Conservation (phyloP, 2,329 filamentous ascomycete species). For the Fusarium sp. region DNA sequence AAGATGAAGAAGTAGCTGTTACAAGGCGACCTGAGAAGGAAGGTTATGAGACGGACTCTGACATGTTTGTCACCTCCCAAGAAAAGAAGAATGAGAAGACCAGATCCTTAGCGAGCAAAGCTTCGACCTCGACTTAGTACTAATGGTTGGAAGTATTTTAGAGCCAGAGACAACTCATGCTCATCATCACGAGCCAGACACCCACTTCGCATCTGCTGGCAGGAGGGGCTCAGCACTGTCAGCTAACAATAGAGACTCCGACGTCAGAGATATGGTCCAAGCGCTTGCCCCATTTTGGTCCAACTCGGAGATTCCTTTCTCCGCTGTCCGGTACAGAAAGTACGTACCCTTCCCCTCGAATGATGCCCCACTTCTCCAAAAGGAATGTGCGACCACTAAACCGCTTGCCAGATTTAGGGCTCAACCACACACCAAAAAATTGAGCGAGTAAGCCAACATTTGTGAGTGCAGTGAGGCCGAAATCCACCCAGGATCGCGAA, state of each 20-base stretch:
- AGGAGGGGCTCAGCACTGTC: constrained; percentile 33
- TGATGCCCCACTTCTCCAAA: constrained; percentile 9
- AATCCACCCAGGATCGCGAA: constrained; percentile 50
- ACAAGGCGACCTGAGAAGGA: constrained; percentile 15
- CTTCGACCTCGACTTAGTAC: background rate
- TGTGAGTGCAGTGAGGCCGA: constrained; percentile 43
- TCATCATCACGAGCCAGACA: constrained; percentile 37
- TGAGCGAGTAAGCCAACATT: constrained; percentile 31
- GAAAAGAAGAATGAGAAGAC: background rate
- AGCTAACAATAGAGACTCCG: constrained; percentile 21
- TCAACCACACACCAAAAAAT: constrained; percentile 53
- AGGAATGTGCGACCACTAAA: constrained; percentile 21
- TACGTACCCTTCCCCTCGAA: background rate
- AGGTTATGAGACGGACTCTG: constrained; percentile 32
- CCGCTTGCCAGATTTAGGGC: constrained; percentile 48
- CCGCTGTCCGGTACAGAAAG: constrained; percentile 19
- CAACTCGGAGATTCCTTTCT: constrained; percentile 32
- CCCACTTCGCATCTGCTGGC: constrained; percentile 6
- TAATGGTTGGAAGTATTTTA: constrained; percentile 9
- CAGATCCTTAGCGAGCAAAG: background rate
- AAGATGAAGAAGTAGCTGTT: constrained; percentile 33
- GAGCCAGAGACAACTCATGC: constrained; percentile 7
- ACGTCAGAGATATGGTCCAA: constrained; percentile 44
- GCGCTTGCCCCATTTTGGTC: constrained; percentile 20
- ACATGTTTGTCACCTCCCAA: constrained; percentile 27